These are phyloP conservation scores for Neocallimastix lanati DNA, from an alignment of 192 early-diverging fungal genomes.

Conservation along the genomic window DNA sequence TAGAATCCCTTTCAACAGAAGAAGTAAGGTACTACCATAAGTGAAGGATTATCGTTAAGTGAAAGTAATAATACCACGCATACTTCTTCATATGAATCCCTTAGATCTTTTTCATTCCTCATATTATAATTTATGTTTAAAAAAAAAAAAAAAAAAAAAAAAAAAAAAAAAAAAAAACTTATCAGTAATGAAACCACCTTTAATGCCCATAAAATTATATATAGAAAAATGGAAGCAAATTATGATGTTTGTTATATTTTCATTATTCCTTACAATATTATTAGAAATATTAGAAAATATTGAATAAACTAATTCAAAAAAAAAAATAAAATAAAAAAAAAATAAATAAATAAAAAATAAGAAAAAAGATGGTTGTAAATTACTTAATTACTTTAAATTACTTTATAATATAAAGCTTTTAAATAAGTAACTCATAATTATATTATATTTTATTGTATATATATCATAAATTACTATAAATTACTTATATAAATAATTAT, in stretches of 20 bases:
- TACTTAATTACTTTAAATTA: no score
- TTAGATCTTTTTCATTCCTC: conserved; percentile 42
- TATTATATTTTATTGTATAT: no score
- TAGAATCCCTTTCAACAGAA: conserved; percentile 8
- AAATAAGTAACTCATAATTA: no score
- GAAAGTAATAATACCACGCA: conserved; percentile 4
- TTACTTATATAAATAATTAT: no score
- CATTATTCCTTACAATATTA: background rate
- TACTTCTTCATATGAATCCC: conserved; percentile 8
- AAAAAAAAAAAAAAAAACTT: no score
- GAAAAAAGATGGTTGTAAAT: no score
- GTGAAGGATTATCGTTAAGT: conserved; percentile 8
- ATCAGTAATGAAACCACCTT: conserved; percentile 69
- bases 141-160: no score
- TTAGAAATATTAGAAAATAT: background rate
- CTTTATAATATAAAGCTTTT: no score
- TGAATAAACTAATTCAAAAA: no score
- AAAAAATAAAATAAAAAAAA: no score
- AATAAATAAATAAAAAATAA: no score
- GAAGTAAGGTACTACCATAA: background rate
- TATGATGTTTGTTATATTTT: background rate
- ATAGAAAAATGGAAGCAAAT: conserved; percentile 30
- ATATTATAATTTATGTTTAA: conserved; percentile 53
- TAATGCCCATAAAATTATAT: conserved; percentile 74
- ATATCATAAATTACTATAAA: no score